A percentile compares a stretch with the other conserved stretches of the same genome.
Conservation (phyloP, 306 rosid species). For the Sechiopsis laciniata region DNA sequence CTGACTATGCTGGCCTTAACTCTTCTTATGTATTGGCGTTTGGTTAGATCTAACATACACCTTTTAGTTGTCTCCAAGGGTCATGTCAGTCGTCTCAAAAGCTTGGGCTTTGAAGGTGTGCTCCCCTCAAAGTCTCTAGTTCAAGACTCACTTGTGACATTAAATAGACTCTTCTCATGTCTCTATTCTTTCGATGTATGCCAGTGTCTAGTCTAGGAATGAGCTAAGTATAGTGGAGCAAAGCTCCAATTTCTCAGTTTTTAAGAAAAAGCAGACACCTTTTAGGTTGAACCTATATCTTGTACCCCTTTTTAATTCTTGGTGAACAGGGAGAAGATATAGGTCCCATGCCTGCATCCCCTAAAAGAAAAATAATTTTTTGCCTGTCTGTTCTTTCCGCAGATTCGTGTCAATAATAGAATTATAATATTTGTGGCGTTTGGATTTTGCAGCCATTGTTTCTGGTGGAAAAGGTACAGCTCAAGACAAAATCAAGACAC, state of each 20-base stretch:
- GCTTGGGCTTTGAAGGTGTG: too few species aligned
- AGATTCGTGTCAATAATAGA: neutral
- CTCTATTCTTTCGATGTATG: too few species aligned
- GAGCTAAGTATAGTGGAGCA: too few species aligned
- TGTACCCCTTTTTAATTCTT: neutral
- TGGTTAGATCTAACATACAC: neutral
- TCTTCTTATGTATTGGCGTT: slow-evolving; percentile 33
- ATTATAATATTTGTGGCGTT: slow-evolving; percentile 23
- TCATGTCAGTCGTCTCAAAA: too few species aligned
- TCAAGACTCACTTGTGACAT: too few species aligned
- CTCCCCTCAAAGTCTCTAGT: too few species aligned
- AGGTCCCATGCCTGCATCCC: neutral
- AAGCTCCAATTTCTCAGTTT: too few species aligned
- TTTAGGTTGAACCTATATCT: neutral
- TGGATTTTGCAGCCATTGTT: slow-evolving; percentile 76
- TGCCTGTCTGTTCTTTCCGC: neutral
- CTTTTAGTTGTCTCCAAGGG: neutral
- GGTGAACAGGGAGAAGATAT: neutral
- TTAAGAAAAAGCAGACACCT: too few species aligned
- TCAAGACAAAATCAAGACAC: slow-evolving; percentile 81
- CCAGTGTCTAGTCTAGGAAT: too few species aligned
- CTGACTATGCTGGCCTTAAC: slow-evolving; percentile 87
- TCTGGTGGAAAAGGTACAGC: slow-evolving; percentile 99
- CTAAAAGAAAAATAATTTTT: neutral
- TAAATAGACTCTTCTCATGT: too few species aligned